A percentile compares a stretch with the other conserved stretches of the same genome.
Evolutionary conservation across 129 eudicot genomes (phyloP).

Genomic region (Flaveria trinervia): DNA sequence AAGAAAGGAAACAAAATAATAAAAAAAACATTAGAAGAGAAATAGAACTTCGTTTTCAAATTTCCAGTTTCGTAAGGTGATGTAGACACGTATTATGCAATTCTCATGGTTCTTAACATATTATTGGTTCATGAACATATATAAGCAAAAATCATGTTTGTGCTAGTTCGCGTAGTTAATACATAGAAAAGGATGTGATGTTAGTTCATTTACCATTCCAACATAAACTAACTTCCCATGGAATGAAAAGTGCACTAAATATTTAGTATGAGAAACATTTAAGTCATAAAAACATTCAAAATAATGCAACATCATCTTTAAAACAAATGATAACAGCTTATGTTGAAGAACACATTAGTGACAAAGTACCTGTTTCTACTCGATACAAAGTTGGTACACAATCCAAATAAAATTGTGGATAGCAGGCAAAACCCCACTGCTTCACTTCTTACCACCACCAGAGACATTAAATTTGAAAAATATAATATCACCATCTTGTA

Average conservation of each 20-base stretch:
- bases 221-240: neutral
- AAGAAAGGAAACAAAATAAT: no score
- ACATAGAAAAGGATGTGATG: no score
- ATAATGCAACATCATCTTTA: conserved; percentile 25
- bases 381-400: conserved; percentile 31
- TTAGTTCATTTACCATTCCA: no score
- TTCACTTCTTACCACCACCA: conserved; percentile 94
- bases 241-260: neutral
- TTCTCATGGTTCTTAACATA: no score
- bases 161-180: no score
- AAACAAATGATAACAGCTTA: conserved; percentile 25
- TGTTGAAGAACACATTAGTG: conserved; percentile 18
- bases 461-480: conserved; percentile 96
- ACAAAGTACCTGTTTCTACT: conserved; percentile 28
- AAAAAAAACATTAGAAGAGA: no score
- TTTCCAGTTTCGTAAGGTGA: no score
- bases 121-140: no score
- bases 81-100: no score
- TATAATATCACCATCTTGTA: conserved; percentile 91
- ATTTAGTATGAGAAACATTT: neutral
- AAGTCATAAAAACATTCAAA: conserved; percentile 15
- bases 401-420: conserved; percentile 3
- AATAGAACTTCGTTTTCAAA: no score
- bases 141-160: no score
- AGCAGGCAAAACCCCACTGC: conserved; percentile 6